A percentile compares a stretch with the other conserved stretches of the same genome.
Evolutionary conservation across 768 basidiomycete genomes (phyloP).

Genomic region (Tulasnella sp.): DNA sequence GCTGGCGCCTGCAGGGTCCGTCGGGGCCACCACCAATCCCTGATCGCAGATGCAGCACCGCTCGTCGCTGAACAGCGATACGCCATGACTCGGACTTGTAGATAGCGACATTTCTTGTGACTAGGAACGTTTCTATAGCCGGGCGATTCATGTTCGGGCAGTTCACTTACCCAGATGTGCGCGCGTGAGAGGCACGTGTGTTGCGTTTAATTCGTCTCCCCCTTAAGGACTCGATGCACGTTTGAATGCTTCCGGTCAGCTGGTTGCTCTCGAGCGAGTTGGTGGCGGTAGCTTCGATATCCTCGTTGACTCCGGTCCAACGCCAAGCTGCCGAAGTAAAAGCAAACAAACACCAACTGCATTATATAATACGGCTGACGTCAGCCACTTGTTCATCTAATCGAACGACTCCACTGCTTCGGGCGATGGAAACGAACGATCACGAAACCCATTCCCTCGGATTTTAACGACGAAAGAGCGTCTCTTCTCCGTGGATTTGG

Average conservation of each 20-base stretch:
- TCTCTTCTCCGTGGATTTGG: constrained; percentile 4
- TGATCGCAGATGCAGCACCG: neutral
- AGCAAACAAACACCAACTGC: neutral
- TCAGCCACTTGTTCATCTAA: neutral
- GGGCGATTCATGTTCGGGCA: neutral
- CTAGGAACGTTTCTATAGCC: neutral
- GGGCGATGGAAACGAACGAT: neutral
- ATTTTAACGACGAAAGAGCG: neutral
- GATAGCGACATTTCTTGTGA: neutral
- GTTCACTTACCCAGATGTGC: neutral
- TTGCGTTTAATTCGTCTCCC: neutral
- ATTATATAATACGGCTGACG: neutral
- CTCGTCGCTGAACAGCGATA: neutral
- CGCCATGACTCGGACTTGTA: neutral
- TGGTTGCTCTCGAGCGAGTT: neutral
- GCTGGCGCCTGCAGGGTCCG: neutral
- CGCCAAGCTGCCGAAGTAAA: neutral
- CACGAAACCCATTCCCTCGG: neutral
- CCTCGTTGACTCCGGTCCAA: neutral
- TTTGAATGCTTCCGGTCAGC: neutral
- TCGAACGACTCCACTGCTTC: neutral
- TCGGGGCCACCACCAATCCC: neutral
- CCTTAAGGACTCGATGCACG: neutral
- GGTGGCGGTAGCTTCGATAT: neutral
- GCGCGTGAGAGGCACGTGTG: neutral